A percentile compares a stretch with the other conserved stretches of the same genome.
These are phyloP conservation scores for Penicillium polonicum DNA, from an alignment of 2,329 filamentous ascomycete genomes.

Conservation along the genomic window DNA sequence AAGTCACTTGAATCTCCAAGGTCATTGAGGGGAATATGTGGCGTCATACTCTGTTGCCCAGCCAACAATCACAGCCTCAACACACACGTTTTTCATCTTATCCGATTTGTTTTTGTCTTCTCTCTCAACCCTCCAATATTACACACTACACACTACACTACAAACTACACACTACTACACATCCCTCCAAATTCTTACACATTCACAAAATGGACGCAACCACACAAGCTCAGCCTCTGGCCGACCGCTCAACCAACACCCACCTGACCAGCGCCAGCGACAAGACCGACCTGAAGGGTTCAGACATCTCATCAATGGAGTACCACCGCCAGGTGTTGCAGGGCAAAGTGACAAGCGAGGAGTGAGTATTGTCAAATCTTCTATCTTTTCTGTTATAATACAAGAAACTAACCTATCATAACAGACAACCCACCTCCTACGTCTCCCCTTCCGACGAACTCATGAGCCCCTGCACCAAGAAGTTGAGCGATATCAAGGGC, in stretches of 20 bases:
- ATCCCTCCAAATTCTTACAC: neutral
- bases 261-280: conserved; percentile 32
- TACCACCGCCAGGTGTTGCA: conserved; percentile 46
- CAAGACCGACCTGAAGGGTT: conserved; percentile 36
- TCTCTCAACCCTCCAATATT: conserved; percentile 4
- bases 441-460: conserved; percentile 52
- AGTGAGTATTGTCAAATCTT: conserved; percentile 30
- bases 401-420: conserved; percentile 22
- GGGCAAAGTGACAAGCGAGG: conserved; percentile 41
- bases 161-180: neutral
- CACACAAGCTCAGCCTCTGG: conserved; percentile 36
- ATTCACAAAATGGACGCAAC: conserved; percentile 33
- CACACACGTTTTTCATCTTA: conserved; percentile 27
- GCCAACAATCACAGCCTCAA: conserved; percentile 36
- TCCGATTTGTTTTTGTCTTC: conserved; percentile 17
- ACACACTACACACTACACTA: neutral
- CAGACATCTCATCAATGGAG: conserved; percentile 41
- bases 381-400: neutral
- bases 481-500: conserved; percentile 50
- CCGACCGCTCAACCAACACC: conserved; percentile 45
- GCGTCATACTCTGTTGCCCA: conserved; percentile 32
- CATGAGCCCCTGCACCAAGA: conserved; percentile 52
- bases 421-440: conserved; percentile 37
- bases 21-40: conserved; percentile 4
- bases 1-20: conserved; percentile 3